Evolutionary conservation across 208 protist genomes (phyloP).

Genomic region (Wallacemonas sp.): DNA sequence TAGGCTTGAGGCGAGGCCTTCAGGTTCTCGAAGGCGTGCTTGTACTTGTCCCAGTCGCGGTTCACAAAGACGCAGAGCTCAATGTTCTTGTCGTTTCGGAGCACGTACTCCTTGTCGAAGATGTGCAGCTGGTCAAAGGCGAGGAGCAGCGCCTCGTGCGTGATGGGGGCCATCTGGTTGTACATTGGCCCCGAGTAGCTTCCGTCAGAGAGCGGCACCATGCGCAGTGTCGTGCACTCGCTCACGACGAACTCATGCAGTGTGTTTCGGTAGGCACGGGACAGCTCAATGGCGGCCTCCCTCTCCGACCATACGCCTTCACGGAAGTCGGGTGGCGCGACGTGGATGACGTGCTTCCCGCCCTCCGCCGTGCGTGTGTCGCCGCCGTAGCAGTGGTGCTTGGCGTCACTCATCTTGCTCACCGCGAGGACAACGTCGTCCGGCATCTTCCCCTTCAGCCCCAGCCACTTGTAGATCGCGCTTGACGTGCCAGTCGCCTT

Average conservation of each 20-base stretch:
- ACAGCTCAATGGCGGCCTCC: conserved; percentile 75
- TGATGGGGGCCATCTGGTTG: conserved; percentile 74
- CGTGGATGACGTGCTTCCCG: conserved; percentile 76
- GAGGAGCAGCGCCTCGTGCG: conserved; percentile 64
- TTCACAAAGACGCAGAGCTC: conserved; percentile 90
- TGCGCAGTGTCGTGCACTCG: conserved; percentile 68
- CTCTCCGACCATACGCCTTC: conserved; percentile 78
- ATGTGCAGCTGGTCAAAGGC: conserved; percentile 82
- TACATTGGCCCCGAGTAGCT: conserved; percentile 58
- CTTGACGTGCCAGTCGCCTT: conserved; percentile 65
- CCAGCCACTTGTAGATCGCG: conserved; percentile 86
- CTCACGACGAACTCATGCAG: conserved; percentile 84
- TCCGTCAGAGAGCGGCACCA: conserved; percentile 74
- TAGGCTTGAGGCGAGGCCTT: not conserved
- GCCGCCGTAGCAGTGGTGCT: conserved; percentile 62
- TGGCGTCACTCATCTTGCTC: conserved; percentile 70
- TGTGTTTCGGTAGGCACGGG: conserved; percentile 82
- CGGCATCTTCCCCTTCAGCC: conserved; percentile 59
- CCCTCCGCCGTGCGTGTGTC: conserved; percentile 22
- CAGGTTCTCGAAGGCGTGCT: conserved; percentile 65
- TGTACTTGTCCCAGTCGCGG: conserved; percentile 83
- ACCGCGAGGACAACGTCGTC: conserved; percentile 67
- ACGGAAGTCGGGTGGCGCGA: conserved; percentile 82
- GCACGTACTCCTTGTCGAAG: conserved; percentile 77
- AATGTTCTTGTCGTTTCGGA: conserved; percentile 62